Evolutionary conservation across 139 green algal genomes (phyloP).

Genomic region (Penium margaritaceum): DNA sequence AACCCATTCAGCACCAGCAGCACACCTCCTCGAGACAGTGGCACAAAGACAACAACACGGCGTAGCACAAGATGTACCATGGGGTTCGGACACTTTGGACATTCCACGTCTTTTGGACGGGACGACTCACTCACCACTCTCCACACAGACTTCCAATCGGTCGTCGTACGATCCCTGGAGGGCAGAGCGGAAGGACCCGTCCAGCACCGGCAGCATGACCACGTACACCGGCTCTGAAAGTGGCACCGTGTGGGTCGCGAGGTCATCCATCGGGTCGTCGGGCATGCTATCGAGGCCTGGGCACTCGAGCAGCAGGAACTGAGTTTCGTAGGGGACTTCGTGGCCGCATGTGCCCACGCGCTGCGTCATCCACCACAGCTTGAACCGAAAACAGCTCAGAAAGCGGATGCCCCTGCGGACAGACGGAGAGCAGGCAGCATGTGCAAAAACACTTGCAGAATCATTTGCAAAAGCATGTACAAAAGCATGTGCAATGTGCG

Average conservation of each 20-base stretch:
- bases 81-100: too few relatives aligned
- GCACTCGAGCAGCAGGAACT: conserved; percentile 42
- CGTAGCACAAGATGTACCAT: too few relatives aligned
- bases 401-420: conserved; percentile 23
- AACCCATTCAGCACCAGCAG: too few relatives aligned
- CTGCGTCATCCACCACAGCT: conserved; percentile 47
- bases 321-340: conserved; percentile 35
- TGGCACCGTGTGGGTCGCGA: too few relatives aligned
- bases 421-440: not conserved
- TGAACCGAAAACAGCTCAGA: conserved; percentile 42
- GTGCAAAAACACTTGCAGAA: not conserved
- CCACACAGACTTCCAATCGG: conserved; percentile 18
- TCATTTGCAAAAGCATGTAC: not conserved
- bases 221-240: conserved; percentile 39
- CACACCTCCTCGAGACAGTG: too few relatives aligned
- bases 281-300: too few relatives aligned
- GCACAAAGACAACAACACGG: too few relatives aligned
- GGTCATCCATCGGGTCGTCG: too few relatives aligned
- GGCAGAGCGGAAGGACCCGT: conserved; percentile 34
- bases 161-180: conserved; percentile 31
- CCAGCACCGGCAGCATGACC: conserved; percentile 38
- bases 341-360: conserved; percentile 13
- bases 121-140: conserved; percentile 47
- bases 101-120: too few relatives aligned
- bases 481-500: not conserved